phyloP scores from a whole-genome alignment of 352 stramenopile species.

The Globisporangium nagaii region DNA sequence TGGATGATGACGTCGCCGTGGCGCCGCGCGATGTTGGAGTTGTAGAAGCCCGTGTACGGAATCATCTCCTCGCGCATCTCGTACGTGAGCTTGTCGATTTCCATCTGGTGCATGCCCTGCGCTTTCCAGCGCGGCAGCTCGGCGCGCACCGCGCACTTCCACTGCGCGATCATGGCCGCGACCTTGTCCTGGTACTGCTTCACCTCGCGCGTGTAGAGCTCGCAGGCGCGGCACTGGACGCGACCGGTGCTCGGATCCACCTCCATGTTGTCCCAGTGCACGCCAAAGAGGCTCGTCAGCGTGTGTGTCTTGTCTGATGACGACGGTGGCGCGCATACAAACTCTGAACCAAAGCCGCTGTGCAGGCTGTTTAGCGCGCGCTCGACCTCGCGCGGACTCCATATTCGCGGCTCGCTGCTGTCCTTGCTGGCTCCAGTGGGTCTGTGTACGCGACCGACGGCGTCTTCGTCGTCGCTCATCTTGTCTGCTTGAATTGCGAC shows the following conservation, averaged over 20 bases:
- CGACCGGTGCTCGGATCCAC: constrained; percentile 23
- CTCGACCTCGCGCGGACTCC: background rate
- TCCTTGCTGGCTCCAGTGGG: no score
- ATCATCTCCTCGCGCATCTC: constrained; percentile 56
- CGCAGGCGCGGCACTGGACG: constrained; percentile 28
- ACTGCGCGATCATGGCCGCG: constrained; percentile 31
- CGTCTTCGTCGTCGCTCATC: background rate
- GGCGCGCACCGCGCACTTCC: constrained; percentile 29
- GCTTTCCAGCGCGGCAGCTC: constrained; percentile 39
- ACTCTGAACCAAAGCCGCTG: constrained; percentile 5
- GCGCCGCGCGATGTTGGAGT: constrained; percentile 43
- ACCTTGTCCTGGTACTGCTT: constrained; percentile 40
- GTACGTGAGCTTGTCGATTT: constrained; percentile 52
- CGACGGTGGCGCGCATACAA: constrained; percentile 4
- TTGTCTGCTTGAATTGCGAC: background rate
- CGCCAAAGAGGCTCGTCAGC: constrained; percentile 44
- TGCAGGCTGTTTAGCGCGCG: constrained; percentile 8
- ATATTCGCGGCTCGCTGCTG: no score
- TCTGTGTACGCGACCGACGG: no score
- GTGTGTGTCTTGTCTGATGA: background rate
- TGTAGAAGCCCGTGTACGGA: constrained; percentile 50
- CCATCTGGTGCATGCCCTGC: constrained; percentile 49
- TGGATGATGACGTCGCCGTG: constrained; percentile 55
- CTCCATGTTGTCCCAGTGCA: constrained; percentile 61
- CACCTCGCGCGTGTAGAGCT: constrained; percentile 44